Evolutionary conservation across 768 basidiomycete species (phyloP), one percentile per base, ranked within the genome.

Genomic region (Panus rudis): DNA sequence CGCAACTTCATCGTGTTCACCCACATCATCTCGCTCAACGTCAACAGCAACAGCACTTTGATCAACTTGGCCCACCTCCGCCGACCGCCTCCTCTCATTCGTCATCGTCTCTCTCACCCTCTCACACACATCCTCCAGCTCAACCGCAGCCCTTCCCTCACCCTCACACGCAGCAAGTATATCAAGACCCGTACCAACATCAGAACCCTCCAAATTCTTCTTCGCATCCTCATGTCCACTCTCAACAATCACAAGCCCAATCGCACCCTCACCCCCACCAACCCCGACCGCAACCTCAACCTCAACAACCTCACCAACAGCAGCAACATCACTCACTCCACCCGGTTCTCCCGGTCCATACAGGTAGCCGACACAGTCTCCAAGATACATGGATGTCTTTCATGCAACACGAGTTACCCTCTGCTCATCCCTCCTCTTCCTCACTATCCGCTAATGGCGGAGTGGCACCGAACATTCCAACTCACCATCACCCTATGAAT

Each of bases 361-460:
- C 75, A 0, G 72, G 73, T 6, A 35, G 16, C 4, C 72, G 71
- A 23, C 76, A 78, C 41, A 78, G 79, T 54, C 63, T 82, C 43
- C 76, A 79, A 59, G 81, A 83, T 61, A 81, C 81, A 8, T 85
- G 82, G 82, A 71, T 74, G 56, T 68, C 74, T 45, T 85, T 81
- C 63, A 76, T 81, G 69, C 68, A 72, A 48, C 55, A 55, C 25
- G 55, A 59, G 53, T 47, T 59, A 37, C 55, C 58, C n/a, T n/a
- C n/a, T n/a, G n/a, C n/a, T n/a, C n/a, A n/a, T n/a, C n/a, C n/a
- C n/a, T n/a, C n/a, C n/a, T n/a, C n/a, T n/a, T n/a, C n/a, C n/a
- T n/a, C n/a, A n/a, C n/a, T n/a, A n/a, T n/a, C n/a, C n/a, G n/a
- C n/a, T n/a, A n/a, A n/a, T n/a, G n/a, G n/a, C n/a, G n/a, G n/a